Base-by-base conservation (phyloP, 2,329 filamentous ascomycete genomes). In the Pochonia chlamydosporia region DNA sequence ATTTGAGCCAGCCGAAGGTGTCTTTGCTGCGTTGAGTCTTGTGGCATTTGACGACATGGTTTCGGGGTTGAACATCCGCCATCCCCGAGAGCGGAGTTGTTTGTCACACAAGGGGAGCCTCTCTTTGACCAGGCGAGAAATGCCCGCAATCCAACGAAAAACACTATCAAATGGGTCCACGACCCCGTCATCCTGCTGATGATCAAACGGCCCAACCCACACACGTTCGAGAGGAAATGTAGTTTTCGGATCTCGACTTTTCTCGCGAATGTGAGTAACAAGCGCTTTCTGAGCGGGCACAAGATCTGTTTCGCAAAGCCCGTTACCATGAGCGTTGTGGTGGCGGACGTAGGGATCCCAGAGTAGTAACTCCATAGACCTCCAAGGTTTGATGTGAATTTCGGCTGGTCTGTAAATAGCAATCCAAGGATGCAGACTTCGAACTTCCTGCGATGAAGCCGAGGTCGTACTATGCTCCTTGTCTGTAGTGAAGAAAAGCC, bases 361-460 rank as follows among this genome's bases (percentile, higher is more conserved):
- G 33, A 82, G 75, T 5, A 82, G 62, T 11, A 82, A 54, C 53
- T 82, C 77, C 3, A 67, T 65, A 2, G 45, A 43, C 1, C 2
- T 52, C 56, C 63, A 71, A 1, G 58, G 53, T 20, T 46, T 57
- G 1, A 8, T 13, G 47, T 72, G 64, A 2, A 66, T 61, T n/a
- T 72, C 61, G 4, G 62, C 54, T 0, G 73, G 70, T 10, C 78
- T 70, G 48, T 71, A 70, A 13, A 77, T 55, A 0, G 64, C 74
- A 28, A 81, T 52, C 77, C 78, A 82, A 1, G 78, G 74, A 35
- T 16, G 31, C 16, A 18, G n/a, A 14, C 9, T 18, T 35, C 20
- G 31, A 4, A 18, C 21, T 7, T 53, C 1, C 45, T 42, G 1
- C 23, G 40, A 40, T 35, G 14, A 10, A 18, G 9, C 25, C n/a